Conservation (phyloP, 225 moss, liverwort and hornwort species). For the Ulota crispa region DNA sequence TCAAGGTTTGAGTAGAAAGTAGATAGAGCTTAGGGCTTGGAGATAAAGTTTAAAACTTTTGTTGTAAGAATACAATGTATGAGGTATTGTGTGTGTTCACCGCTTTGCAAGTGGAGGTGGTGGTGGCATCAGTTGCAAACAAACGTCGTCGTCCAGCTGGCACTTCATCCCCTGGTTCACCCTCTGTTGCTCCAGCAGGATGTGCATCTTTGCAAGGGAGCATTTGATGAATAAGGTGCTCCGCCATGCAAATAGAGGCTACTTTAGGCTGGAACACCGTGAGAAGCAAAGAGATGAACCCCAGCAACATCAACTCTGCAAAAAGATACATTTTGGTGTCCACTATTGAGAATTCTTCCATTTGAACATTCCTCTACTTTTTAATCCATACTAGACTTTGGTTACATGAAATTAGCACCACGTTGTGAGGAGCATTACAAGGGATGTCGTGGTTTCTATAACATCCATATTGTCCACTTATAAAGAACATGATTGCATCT, state of each 20-base stretch:
- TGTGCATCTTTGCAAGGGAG: constrained; percentile 58
- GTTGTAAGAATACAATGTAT: not conserved
- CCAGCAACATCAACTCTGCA: constrained; percentile 95
- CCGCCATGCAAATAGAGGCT: constrained; percentile 65
- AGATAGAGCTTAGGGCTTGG: too few relatives aligned
- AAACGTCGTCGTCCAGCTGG: constrained; percentile 47
- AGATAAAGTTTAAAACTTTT: not conserved
- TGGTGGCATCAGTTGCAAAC: constrained; percentile 26
- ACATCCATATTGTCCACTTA: too few relatives aligned
- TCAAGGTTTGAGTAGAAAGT: too few relatives aligned
- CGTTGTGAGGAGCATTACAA: not conserved
- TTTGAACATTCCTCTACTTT: not conserved
- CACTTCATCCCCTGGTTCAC: not conserved
- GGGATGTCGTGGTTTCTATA: not conserved
- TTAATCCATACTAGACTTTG: not conserved
- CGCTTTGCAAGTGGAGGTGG: not conserved
- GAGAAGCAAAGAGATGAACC: constrained; percentile 90
- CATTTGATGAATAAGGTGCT: constrained; percentile 44
- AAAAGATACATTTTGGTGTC: not conserved
- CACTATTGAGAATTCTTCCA: not conserved
- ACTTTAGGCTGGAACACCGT: constrained; percentile 67
- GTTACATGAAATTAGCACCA: not conserved
- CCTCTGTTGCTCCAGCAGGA: not conserved
- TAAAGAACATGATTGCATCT: too few relatives aligned
- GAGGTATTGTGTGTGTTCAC: constrained; percentile 1